Conservation (phyloP, 345 rosid species). For the Camelina laxa region DNA sequence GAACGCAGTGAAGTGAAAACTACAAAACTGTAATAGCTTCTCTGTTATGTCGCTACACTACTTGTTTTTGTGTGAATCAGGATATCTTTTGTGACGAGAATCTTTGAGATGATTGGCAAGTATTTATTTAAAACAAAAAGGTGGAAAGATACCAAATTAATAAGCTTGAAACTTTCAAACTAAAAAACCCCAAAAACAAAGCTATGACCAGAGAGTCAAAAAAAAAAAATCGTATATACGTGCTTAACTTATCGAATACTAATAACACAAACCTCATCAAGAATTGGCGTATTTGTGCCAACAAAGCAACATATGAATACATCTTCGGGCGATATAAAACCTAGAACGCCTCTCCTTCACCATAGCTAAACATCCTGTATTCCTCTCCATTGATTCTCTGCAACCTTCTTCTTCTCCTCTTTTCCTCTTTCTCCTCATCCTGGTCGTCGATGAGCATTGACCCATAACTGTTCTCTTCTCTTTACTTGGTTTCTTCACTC, state of each 20-base stretch:
- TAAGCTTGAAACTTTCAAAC: conserved; percentile 16
- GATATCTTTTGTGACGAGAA: conserved; percentile 7
- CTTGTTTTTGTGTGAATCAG: conserved; percentile 16
- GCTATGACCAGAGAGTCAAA: background rate
- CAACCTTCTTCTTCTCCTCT: conserved; percentile 4
- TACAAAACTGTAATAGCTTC: conserved; percentile 20
- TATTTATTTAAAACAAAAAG: background rate
- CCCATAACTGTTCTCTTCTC: conserved; percentile 37
- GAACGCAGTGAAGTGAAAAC: conserved; percentile 14
- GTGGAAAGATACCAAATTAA: background rate
- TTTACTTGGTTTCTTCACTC: conserved; percentile 17
- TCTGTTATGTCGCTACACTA: conserved; percentile 11
- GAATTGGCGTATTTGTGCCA: conserved; percentile 67
- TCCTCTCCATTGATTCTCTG: conserved; percentile 30
- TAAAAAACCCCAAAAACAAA: background rate
- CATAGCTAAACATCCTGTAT: conserved; percentile 46
- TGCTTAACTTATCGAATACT: background rate
- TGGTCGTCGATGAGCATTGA: conserved; percentile 40
- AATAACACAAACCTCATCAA: conserved; percentile 27
- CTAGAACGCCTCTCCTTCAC: conserved; percentile 58
- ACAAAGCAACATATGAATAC: conserved; percentile 59
- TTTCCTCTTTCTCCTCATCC: conserved; percentile 32
- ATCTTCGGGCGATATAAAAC: conserved; percentile 59
- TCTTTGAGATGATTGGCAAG: background rate
- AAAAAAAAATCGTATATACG: background rate